A percentile compares a stretch with the other conserved stretches of the same genome.
phyloP scores from a whole-genome alignment of 805 yeast genomes.

The Yamadazyma tumulicola region DNA sequence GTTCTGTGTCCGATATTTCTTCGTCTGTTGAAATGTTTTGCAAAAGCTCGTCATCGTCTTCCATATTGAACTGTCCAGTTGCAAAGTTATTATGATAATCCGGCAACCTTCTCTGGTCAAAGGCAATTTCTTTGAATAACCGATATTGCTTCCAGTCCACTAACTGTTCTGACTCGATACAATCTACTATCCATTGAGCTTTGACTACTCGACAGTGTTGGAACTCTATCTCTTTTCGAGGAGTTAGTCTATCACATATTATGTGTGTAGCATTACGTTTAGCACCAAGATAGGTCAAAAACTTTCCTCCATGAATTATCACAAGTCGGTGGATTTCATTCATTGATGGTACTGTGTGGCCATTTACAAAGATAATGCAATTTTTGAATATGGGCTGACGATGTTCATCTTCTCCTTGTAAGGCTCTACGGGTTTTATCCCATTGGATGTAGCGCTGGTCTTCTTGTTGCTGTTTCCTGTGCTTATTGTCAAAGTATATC shows the following conservation, averaged over 20 bases:
- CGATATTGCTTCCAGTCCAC: constrained; percentile 71
- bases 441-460: constrained; percentile 50
- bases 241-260: constrained; percentile 74
- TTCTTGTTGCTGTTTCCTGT: constrained; percentile 55
- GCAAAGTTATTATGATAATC: constrained; percentile 1
- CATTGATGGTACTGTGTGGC: constrained; percentile 81
- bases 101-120: constrained; percentile 47
- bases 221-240: constrained; percentile 66
- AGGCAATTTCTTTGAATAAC: constrained; percentile 47
- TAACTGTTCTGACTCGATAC: constrained; percentile 45
- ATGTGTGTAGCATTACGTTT: constrained; percentile 82
- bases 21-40: constrained; percentile 7
- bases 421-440: constrained; percentile 38
- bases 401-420: constrained; percentile 15
- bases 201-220: constrained; percentile 68
- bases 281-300: constrained; percentile 61
- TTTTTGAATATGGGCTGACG: constrained; percentile 49
- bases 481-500: constrained; percentile 62
- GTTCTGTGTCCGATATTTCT: constrained; percentile 1
- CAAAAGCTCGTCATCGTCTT: constrained; percentile 1
- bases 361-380: constrained; percentile 78
- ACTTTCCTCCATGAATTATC: constrained; percentile 75
- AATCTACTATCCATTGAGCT: constrained; percentile 79
- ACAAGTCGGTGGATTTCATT: constrained; percentile 67
- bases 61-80: constrained; percentile 7